Percentiles rank a stretch among this genome's conserved stretches.
Evolutionary conservation across 2,329 filamentous ascomycete genomes (phyloP).

Genomic region (Botrytis galanthina): DNA sequence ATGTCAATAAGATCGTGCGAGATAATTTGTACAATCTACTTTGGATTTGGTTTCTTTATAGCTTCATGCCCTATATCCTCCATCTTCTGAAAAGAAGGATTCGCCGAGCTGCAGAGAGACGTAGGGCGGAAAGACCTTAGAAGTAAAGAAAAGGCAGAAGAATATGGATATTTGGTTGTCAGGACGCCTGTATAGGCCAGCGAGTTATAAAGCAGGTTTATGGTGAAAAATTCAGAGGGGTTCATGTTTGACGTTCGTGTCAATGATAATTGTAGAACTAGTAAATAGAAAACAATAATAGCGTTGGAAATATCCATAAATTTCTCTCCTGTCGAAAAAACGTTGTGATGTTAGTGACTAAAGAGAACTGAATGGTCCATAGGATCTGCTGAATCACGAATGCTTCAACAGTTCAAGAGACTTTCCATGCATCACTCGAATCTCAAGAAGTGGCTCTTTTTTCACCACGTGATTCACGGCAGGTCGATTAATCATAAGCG

Average conservation of each 20-base stretch:
- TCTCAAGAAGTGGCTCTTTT: neutral
- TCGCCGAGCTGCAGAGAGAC: too few relatives aligned
- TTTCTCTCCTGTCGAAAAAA: neutral
- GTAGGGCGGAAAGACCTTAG: neutral
- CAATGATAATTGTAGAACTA: neutral
- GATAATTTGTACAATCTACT: neutral
- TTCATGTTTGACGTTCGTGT: neutral
- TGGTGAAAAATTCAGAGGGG: too few relatives aligned
- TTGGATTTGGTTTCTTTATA: neutral
- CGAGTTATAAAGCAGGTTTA: neutral
- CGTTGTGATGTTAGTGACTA: neutral
- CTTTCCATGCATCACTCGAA: neutral
- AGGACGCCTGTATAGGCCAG: neutral
- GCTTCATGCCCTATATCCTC: neutral
- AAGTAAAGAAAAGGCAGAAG: neutral
- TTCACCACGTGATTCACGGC: neutral
- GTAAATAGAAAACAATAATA: neutral
- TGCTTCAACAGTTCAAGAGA: rapidly evolving
- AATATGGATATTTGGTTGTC: neutral
- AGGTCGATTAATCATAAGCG: neutral
- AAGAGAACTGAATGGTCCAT: neutral
- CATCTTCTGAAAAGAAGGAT: neutral
- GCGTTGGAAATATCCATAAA: neutral
- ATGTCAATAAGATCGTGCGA: neutral
- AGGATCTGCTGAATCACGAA: neutral